Conservation (phyloP, 2,329 filamentous ascomycete species). For the Pseudogymnoascus verrucosus region DNA sequence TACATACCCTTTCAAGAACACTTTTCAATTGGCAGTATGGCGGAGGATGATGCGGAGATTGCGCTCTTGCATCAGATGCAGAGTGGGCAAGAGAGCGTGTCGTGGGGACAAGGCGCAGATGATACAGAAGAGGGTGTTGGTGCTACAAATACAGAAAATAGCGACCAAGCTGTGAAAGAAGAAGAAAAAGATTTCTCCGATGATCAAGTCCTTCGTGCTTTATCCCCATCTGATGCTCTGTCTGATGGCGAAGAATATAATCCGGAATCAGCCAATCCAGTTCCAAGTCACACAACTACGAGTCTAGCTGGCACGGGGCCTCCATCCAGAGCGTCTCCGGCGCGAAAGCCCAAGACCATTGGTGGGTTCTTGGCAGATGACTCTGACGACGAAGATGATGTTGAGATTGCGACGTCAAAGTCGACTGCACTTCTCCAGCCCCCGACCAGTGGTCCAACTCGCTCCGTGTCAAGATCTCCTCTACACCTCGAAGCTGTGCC, state of each 20-base stretch:
- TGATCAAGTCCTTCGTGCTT: constrained; percentile 30
- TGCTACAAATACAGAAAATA: constrained; percentile 30
- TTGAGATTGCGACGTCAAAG: constrained; percentile 13
- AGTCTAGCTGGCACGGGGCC: constrained; percentile 25
- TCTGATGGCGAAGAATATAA: constrained; percentile 28
- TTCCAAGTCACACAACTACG: constrained; percentile 22
- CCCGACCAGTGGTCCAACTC: constrained; percentile 22
- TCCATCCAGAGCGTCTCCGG: constrained; percentile 25
- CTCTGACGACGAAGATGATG: constrained; percentile 29
- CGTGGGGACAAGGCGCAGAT: constrained; percentile 22
- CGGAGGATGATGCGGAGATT: constrained; percentile 31
- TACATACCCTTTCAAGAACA: background rate
- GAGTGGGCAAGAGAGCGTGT: constrained; percentile 26
- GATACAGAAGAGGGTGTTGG: constrained; percentile 23
- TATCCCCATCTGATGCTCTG: constrained; percentile 27
- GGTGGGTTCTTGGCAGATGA: constrained; percentile 30
- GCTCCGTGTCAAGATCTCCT: constrained; percentile 12
- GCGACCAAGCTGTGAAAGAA: constrained; percentile 27
- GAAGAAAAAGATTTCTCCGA: constrained; percentile 26
- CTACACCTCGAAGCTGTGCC: constrained; percentile 3
- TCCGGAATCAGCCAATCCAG: constrained; percentile 18
- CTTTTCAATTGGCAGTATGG: constrained; percentile 20
- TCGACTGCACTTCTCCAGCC: constrained; percentile 20
- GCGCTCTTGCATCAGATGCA: constrained; percentile 30
- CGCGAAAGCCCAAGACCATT: constrained; percentile 21